A percentile compares a stretch with the other conserved stretches of the same genome.
phyloP scores from a whole-genome alignment of 2,329 filamentous ascomycete species.

The Verticillium tricorpus region DNA sequence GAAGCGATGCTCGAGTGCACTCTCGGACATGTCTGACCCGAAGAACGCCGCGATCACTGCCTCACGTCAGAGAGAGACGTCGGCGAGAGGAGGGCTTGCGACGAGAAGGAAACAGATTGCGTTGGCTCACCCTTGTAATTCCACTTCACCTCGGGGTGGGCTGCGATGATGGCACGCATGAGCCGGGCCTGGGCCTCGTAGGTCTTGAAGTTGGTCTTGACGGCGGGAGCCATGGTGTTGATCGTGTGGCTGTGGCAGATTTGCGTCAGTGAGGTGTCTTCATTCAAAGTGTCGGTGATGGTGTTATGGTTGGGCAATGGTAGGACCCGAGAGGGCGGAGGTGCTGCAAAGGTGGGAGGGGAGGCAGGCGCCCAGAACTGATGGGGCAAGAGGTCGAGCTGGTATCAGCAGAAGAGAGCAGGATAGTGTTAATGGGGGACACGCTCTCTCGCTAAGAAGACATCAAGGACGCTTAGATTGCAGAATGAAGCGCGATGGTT shows the following conservation, averaged over 20 bases:
- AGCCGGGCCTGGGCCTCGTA: conserved; percentile 58
- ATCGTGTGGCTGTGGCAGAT: neutral
- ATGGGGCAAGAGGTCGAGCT: too few species aligned
- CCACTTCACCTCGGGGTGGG: conserved; percentile 47
- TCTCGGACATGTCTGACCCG: conserved; percentile 43
- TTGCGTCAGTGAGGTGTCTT: neutral
- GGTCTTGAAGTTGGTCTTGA: conserved; percentile 51
- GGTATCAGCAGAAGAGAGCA: too few species aligned
- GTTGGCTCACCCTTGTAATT: conserved; percentile 55
- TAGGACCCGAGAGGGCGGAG: neutral
- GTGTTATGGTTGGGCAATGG: neutral
- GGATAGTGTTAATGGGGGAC: too few species aligned
- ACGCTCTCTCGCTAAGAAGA: too few species aligned
- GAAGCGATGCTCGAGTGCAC: conserved; percentile 47
- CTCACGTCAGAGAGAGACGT: conserved; percentile 9
- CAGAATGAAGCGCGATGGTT: neutral
- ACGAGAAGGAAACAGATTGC: neutral
- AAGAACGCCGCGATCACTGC: conserved; percentile 43
- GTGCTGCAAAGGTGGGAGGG: neutral
- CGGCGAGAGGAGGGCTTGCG: neutral
- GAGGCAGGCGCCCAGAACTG: neutral
- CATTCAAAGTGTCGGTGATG: neutral
- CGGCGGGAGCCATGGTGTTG: conserved; percentile 37
- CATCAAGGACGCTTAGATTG: neutral
- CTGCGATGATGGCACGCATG: conserved; percentile 56